Conservation (phyloP, 257 asterid genomes). For the Solanum chmielewskii region DNA sequence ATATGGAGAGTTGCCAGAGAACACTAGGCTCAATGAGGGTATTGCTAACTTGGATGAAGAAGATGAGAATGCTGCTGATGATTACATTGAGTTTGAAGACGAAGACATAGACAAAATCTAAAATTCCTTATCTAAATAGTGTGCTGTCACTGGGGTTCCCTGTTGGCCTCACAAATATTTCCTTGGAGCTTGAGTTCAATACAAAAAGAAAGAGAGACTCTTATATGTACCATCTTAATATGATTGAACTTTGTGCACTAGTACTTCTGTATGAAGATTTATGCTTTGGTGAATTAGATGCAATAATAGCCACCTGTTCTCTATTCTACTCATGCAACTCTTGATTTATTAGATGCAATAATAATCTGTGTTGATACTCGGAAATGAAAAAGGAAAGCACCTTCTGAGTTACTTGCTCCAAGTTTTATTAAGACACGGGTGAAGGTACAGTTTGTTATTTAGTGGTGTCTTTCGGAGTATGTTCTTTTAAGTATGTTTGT, state of each 20-base stretch:
- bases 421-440: not conserved
- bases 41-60: constrained; percentile 63
- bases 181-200: not conserved
- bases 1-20: constrained; percentile 90
- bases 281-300: not conserved
- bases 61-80: constrained; percentile 54
- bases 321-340: not conserved
- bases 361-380: not conserved
- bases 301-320: constrained; percentile 12
- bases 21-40: constrained; percentile 73
- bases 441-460: not conserved
- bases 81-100: constrained; percentile 74
- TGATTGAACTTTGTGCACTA: constrained; percentile 8
- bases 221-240: constrained; percentile 6
- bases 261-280: constrained; percentile 8
- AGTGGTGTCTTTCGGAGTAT: not conserved
- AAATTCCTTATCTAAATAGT: not conserved
- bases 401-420: not conserved
- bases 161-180: not conserved
- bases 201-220: constrained; percentile 1
- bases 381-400: not conserved
- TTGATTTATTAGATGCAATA: not conserved
- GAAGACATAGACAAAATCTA: constrained; percentile 86
- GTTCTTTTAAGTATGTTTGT: not conserved
- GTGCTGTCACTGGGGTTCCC: not conserved